phyloP scores from a whole-genome alignment of 768 basidiomycete species.

The Collybiopsis confluens region DNA sequence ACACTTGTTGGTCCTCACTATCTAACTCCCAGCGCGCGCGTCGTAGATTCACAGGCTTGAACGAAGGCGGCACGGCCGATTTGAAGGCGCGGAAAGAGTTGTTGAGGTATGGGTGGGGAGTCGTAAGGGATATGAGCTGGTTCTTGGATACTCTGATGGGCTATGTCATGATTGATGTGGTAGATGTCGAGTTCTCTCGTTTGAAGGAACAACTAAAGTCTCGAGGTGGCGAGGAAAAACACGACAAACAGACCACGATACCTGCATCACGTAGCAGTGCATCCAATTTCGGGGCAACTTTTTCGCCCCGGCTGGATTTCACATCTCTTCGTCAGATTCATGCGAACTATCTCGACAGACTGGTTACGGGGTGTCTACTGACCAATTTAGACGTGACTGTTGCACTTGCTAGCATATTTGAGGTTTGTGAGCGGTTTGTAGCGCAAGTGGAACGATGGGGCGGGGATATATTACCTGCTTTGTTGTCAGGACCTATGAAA shows the following conservation, averaged over 20 bases:
- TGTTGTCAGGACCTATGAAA: constrained; percentile 71
- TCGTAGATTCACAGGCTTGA: constrained; percentile 80
- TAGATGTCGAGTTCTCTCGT: constrained; percentile 76
- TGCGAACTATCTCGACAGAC: constrained; percentile 71
- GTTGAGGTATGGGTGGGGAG: constrained; percentile 80
- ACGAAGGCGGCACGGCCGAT: constrained; percentile 85
- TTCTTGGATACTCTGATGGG: constrained; percentile 80
- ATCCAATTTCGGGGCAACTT: constrained; percentile 14
- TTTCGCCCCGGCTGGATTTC: constrained; percentile 65
- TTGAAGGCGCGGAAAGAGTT: constrained; percentile 58
- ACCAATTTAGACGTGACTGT: constrained; percentile 59
- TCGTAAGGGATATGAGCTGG: constrained; percentile 87
- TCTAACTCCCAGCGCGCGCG: constrained; percentile 84
- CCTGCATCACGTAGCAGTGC: constrained; percentile 22
- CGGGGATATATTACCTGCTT: constrained; percentile 80
- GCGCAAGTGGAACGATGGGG: constrained; percentile 90
- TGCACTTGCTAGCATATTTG: constrained; percentile 68
- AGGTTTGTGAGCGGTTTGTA: constrained; percentile 83
- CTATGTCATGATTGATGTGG: constrained; percentile 88
- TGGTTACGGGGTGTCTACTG: constrained; percentile 77
- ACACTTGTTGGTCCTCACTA: constrained; percentile 79
- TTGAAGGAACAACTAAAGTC: constrained; percentile 53
- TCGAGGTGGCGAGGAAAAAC: constrained; percentile 15
- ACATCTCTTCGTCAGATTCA: constrained; percentile 82
- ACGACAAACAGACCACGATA: constrained; percentile 6